These are phyloP conservation scores for Berkeleyomyces basicola DNA, from an alignment of 2,329 filamentous ascomycete species.

Conservation along the genomic window DNA sequence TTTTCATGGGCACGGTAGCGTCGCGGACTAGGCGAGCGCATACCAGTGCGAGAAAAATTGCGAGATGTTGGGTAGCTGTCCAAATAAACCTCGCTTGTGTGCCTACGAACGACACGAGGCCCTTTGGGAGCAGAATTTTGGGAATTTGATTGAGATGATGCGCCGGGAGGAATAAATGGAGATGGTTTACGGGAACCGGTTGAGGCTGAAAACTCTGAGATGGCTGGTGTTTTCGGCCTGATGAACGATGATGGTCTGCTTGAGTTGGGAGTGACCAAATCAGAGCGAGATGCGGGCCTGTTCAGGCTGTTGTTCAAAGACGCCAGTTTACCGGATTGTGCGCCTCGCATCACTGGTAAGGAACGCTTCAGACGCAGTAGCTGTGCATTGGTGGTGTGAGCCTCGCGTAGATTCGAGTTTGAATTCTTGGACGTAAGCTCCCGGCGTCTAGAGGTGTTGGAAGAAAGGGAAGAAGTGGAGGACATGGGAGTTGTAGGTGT, in stretches of 20 bases:
- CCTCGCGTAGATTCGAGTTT: conserved; percentile 33
- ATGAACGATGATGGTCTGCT: conserved; percentile 20
- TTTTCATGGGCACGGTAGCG: conserved; percentile 20
- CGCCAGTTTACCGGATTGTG: conserved; percentile 32
- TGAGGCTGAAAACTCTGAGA: conserved; percentile 25
- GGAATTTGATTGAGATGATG: conserved; percentile 54
- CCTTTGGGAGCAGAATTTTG: conserved; percentile 61
- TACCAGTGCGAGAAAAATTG: conserved; percentile 38
- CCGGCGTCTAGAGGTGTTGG: conserved; percentile 39
- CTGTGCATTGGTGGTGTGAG: conserved; percentile 49
- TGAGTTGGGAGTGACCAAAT: conserved; percentile 1
- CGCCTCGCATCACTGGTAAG: conserved; percentile 38
- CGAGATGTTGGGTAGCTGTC: conserved; percentile 42
- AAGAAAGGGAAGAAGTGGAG: conserved; percentile 32
- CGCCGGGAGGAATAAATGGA: conserved; percentile 61
- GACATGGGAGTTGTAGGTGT: conserved; percentile 40
- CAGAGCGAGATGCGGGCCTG: conserved; percentile 28
- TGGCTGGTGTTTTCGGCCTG: conserved; percentile 56
- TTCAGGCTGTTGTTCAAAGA: conserved; percentile 33
- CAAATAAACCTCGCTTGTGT: conserved; percentile 59
- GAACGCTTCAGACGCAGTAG: conserved; percentile 49
- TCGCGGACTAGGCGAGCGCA: conserved; percentile 45
- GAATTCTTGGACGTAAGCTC: conserved; percentile 41
- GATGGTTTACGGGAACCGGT: conserved; percentile 34
- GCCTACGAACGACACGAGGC: conserved; percentile 54